phyloP scores from a whole-genome alignment of 163 green algal genomes.

The Smithsoniella earleae region DNA sequence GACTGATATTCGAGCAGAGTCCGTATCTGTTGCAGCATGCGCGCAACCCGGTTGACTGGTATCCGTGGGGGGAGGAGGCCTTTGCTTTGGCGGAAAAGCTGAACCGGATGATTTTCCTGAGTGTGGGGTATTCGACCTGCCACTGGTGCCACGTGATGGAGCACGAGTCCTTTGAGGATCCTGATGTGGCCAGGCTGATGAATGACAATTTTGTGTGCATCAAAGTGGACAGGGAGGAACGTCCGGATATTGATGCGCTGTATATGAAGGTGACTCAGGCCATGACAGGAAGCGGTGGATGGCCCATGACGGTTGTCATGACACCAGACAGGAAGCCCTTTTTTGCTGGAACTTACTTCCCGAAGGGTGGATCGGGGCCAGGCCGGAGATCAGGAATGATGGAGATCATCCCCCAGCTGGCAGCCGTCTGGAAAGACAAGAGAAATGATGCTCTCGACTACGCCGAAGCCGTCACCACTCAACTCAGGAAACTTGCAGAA shows the following conservation, averaged over 20 bases:
- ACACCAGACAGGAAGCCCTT: slow-evolving; percentile 53
- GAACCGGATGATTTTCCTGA: too few relatives aligned
- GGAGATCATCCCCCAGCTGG: too few relatives aligned
- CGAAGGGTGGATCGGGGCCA: too few relatives aligned
- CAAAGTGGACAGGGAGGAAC: slow-evolving; percentile 86
- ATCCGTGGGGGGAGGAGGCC: slow-evolving; percentile 73
- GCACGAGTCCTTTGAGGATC: slow-evolving; percentile 71
- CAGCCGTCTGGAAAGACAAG: too few relatives aligned
- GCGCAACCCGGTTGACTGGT: slow-evolving; percentile 89
- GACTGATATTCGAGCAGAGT: too few relatives aligned
- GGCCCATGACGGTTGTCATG: slow-evolving; percentile 56
- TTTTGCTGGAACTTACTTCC: slow-evolving; percentile 53
- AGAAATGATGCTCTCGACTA: too few relatives aligned
- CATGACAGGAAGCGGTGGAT: slow-evolving; percentile 43
- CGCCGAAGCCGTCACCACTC: too few relatives aligned
- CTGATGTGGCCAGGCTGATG: slow-evolving; percentile 58
- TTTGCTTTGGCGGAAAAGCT: slow-evolving; percentile 59
- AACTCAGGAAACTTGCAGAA: too few relatives aligned
- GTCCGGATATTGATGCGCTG: slow-evolving; percentile 78
- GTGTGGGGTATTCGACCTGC: slow-evolving; percentile 78
- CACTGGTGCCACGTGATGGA: slow-evolving; percentile 95
- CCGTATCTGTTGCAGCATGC: too few relatives aligned
- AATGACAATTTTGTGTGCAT: slow-evolving; percentile 74
- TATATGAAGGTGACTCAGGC: slow-evolving; percentile 49
- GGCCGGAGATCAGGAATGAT: too few relatives aligned